These are phyloP conservation scores for Yarrowia sp. DNA, from an alignment of 805 yeast species.

Conservation along the genomic window DNA sequence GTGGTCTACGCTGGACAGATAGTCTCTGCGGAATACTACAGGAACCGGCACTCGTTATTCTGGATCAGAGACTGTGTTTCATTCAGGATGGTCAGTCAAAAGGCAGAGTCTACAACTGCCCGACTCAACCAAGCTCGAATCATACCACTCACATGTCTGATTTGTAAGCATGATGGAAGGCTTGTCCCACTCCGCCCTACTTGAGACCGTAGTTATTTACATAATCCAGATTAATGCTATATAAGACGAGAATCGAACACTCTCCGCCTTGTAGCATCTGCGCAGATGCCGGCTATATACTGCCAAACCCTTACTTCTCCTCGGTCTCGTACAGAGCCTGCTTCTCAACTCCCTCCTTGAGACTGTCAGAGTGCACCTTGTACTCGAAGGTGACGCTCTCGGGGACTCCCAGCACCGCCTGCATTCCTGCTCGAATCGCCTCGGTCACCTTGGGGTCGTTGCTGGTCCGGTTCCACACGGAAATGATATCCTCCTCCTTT, in stretches of 20 bases:
- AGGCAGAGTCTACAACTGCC: no score
- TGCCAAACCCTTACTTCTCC: neutral
- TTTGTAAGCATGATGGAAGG: no score
- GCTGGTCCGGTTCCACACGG: slow-evolving; percentile 56
- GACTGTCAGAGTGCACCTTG: slow-evolving; percentile 37
- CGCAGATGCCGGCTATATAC: neutral
- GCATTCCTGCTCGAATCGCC: slow-evolving; percentile 32
- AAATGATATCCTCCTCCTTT: slow-evolving; percentile 56
- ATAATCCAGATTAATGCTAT: slow-evolving; percentile 14
- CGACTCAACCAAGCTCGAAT: no score
- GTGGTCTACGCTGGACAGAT: no score
- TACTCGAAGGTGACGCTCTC: slow-evolving; percentile 33
- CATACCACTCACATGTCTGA: no score
- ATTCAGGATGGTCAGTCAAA: no score
- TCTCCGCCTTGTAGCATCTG: slow-evolving; percentile 3
- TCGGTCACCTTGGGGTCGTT: slow-evolving; percentile 37
- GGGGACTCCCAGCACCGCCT: slow-evolving; percentile 30
- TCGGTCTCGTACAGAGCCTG: slow-evolving; percentile 25
- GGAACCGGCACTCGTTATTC: no score
- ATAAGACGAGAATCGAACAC: slow-evolving; percentile 23
- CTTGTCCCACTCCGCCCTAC: no score
- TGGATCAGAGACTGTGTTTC: no score
- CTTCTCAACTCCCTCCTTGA: slow-evolving; percentile 34
- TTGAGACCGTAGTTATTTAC: no score
- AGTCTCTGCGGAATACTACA: no score